Base-by-base conservation (phyloP, 2,329 filamentous ascomycete genomes). In the Cryphonectria nitschkei region DNA sequence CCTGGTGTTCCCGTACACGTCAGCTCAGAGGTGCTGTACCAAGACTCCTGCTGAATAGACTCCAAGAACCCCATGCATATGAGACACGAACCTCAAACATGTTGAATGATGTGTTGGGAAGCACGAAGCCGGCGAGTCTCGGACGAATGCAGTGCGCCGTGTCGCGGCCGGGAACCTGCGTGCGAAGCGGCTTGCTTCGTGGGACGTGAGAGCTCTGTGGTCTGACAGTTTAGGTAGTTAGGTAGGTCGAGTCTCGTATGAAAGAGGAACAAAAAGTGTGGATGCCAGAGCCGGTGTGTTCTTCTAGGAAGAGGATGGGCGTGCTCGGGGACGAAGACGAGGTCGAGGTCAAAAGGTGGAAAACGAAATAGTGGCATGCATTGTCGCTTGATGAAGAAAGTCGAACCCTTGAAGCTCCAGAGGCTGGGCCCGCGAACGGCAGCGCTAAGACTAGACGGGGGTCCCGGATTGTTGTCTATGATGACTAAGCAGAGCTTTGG, bases 1-100 rank as follows among this genome's bases (percentile, higher is more conserved):
- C 78, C 80, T 78, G 65, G 32, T 46, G 14, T 61, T 61, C 32
- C 32, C 13, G 26, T 19, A n/a, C 29, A n/a, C 19, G 58, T 68
- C 67, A 68, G 67, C n/a, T 32, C 60, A 54, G 29, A 26, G 46
- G 46, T 22, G 46, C 22, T 50, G 46, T 46, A 52, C 34, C 34
- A 11, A 37, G 26, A 14, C 6, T 8, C 16, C 37, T 7, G 6
- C 3, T 22, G 7, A 5, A 26, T 39, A 29, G 14, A 39, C 22
- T 3, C 41, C 5, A 16, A 7, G 13, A 41, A 41, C 13, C 13
- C 32, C 3, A n/a, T 50, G 29, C 7, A 11, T 32, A n/a, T 37
- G 32, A 46, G 26, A 46, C 46, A 68, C 69, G 66, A 22, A 73
- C 68, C 65, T 74, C 69, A 67, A 73, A 71, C 68, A 72, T 73